Evolutionary conservation across 148 eudicot species (phyloP).

Genomic region (Gaultheria prostrata): DNA sequence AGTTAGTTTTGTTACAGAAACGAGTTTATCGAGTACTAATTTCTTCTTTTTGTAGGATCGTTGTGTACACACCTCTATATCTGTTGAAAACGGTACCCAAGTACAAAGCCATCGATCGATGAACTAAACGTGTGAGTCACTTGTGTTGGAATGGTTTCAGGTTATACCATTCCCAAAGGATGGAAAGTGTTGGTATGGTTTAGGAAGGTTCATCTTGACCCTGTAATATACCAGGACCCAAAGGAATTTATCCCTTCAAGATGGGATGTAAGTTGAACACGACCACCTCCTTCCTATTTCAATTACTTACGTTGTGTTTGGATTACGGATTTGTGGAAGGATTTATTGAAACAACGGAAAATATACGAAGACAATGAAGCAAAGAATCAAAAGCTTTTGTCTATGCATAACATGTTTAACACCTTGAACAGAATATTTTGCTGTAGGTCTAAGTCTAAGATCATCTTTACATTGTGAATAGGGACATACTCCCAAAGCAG

Average conservation of each 20-base stretch:
- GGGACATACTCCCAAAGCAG: constrained; percentile 65
- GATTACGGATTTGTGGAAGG: neutral
- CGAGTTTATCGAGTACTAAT: too few relatives aligned
- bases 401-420: neutral
- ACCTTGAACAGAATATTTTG: neutral
- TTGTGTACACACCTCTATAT: too few relatives aligned
- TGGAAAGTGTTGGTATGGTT: constrained; percentile 90
- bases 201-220: constrained; percentile 62
- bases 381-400: neutral
- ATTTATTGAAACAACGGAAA: neutral
- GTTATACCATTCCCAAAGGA: constrained; percentile 81
- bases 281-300: neutral
- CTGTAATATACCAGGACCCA: constrained; percentile 67
- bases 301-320: neutral
- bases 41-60: neutral
- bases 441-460: too few relatives aligned
- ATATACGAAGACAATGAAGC: neutral
- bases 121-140: neutral
- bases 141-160: too few relatives aligned
- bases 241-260: constrained; percentile 68
- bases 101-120: neutral
- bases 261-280: constrained; percentile 79
- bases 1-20: neutral
- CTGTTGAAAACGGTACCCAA: neutral
- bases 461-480: constrained; percentile 13